Conservation (phyloP, 805 yeast species). For the Maudiozyma barnettii region DNA sequence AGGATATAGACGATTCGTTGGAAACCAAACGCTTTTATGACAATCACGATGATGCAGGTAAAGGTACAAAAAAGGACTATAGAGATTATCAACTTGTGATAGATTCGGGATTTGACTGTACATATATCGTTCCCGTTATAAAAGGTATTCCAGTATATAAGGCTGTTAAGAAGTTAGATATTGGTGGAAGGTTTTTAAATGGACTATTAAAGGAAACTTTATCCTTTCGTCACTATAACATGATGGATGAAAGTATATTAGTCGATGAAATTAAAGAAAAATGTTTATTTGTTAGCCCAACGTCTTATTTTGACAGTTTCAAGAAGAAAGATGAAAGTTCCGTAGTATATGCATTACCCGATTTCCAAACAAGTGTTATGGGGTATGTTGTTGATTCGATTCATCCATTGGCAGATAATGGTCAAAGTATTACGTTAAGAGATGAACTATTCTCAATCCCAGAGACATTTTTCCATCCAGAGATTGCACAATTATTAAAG, state of each 20-base stretch:
- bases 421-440: conserved; percentile 55
- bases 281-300: conserved; percentile 37
- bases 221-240: conserved; percentile 86
- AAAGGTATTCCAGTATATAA: conserved; percentile 68
- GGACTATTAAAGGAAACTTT: conserved; percentile 77
- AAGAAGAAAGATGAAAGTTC: conserved; percentile 27
- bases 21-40: too few species aligned
- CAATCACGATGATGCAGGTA: background rate
- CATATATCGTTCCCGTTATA: conserved; percentile 79
- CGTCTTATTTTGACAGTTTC: conserved; percentile 32
- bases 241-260: conserved; percentile 79
- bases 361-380: conserved; percentile 65
- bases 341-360: conserved; percentile 77
- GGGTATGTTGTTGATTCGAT: conserved; percentile 52
- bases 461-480: conserved; percentile 81
- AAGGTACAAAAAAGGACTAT: conserved; percentile 12
- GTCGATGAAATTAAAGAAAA: conserved; percentile 80
- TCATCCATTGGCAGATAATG: conserved; percentile 34
- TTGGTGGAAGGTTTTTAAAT: conserved; percentile 80
- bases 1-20: conserved; percentile 9
- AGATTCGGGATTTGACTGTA: conserved; percentile 81
- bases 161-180: conserved; percentile 67
- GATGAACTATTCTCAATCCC: conserved; percentile 89
- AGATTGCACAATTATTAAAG: conserved; percentile 63
- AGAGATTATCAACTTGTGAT: conserved; percentile 68